These are phyloP conservation scores for Crotalaria pallida DNA, from an alignment of 306 rosid genomes.

Conservation along the genomic window DNA sequence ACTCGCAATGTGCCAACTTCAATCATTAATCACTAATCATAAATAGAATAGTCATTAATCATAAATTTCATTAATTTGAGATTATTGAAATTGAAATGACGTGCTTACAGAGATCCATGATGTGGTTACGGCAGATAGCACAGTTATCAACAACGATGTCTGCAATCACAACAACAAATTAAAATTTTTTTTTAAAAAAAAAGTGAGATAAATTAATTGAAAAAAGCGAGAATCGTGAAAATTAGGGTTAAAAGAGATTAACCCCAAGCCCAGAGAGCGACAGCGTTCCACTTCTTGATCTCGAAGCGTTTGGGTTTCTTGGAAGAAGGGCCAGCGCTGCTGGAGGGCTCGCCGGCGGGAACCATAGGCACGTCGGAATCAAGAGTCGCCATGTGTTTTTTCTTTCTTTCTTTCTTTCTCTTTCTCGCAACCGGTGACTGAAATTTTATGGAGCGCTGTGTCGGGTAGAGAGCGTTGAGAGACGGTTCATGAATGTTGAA, in stretches of 20 bases:
- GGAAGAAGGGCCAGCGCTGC: slow-evolving; percentile 55
- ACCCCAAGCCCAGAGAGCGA: slow-evolving; percentile 99
- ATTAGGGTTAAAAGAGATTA: slow-evolving; percentile 14
- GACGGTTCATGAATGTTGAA: too few species aligned
- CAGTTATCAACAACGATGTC: slow-evolving; percentile 94
- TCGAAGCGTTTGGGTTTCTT: slow-evolving; percentile 82
- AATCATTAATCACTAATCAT: too few species aligned
- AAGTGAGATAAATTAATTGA: neutral
- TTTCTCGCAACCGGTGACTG: neutral
- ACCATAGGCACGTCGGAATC: slow-evolving; percentile 72
- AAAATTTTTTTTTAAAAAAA: neutral
- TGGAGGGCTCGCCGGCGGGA: slow-evolving; percentile 61
- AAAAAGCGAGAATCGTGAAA: neutral
- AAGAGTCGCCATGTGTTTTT: slow-evolving; percentile 45
- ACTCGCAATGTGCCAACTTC: too few species aligned
- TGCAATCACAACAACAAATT: slow-evolving; percentile 20
- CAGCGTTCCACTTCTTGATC: slow-evolving; percentile 95
- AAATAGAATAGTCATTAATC: neutral
- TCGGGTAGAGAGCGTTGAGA: neutral
- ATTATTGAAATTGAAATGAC: neutral
- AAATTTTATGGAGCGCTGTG: neutral
- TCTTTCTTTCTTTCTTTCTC: neutral
- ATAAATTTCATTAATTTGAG: too few species aligned
- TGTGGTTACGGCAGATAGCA: slow-evolving; percentile 92
- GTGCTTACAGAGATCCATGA: slow-evolving; percentile 87